A percentile compares a stretch with the other conserved stretches of the same genome.
Evolutionary conservation across 306 rosid species (phyloP).

Genomic region (Dalbergia cultrata): DNA sequence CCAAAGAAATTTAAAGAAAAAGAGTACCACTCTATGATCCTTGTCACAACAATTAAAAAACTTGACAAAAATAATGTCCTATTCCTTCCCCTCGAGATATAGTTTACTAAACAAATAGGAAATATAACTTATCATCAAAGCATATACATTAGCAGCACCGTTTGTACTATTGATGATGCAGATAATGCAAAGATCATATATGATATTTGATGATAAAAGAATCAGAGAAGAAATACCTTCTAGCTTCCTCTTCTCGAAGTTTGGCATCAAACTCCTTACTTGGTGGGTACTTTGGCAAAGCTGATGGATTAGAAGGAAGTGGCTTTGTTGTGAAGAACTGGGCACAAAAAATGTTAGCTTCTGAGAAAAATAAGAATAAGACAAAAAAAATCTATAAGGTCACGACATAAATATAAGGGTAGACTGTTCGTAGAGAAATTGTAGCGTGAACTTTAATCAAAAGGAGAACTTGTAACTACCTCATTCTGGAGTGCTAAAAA

Average conservation of each 20-base stretch:
- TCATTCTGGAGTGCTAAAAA: constrained; percentile 81
- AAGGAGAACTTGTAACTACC: constrained; percentile 58
- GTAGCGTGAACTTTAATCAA: constrained; percentile 2
- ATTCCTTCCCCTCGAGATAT: constrained; percentile 6
- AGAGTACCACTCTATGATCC: constrained; percentile 26
- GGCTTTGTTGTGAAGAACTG: constrained; percentile 83
- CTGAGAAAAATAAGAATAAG: constrained; percentile 26
- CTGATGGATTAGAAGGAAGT: constrained; percentile 76
- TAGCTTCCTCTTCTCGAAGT: constrained; percentile 74
- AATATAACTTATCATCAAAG: constrained; percentile 32
- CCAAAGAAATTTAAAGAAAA: background rate
- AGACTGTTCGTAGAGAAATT: constrained; percentile 7
- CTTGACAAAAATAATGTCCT: constrained; percentile 25
- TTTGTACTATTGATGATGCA: background rate
- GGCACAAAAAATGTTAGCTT: constrained; percentile 34
- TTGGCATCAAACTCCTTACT: constrained; percentile 90
- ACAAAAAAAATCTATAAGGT: background rate
- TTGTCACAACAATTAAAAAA: constrained; percentile 24
- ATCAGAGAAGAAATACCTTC: constrained; percentile 63
- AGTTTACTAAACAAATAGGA: constrained; percentile 7
- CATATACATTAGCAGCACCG: constrained; percentile 2
- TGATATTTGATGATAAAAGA: constrained; percentile 14
- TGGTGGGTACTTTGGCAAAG: constrained; percentile 83
- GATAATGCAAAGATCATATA: constrained; percentile 30
- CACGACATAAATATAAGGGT: background rate